Evolutionary conservation across 164 flowering plant species (phyloP), one percentile per base, ranked within the genome.

Genomic region (Pachysandra terminalis): DNA sequence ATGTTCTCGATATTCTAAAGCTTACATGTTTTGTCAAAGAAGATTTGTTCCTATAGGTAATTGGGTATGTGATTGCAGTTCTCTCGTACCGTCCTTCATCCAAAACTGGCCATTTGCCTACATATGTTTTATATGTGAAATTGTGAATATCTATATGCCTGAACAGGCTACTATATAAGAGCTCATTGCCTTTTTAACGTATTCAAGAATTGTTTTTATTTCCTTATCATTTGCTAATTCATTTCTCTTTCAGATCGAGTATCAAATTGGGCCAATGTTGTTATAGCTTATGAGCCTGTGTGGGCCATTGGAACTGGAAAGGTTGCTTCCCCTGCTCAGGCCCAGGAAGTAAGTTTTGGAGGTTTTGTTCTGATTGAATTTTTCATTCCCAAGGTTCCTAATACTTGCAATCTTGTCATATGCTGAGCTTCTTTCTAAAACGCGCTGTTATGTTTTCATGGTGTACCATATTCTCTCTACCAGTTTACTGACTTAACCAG

Each of bases 281-380:
- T 91, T 56, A 67, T 91, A 75, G 97, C 97, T 32, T 91, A 91
- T 73, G 97, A 91, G 67, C 97, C 97, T 64, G 97, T 91, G 62
- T 91, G 97, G 97, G 97, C 95, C 51, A 89, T 91, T 83, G 97
- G 97, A 66, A 91, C 97, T 19, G 97, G 97, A 68, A 89, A 91
- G 84, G 97, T 89, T 82, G 97, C 97, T 65, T 75, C 79, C 59
- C 97, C 97, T 69, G 87, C 87, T 59, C 97, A 91, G 70, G 95
- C 97, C 60, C 97, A 91, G 76, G 94, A 89, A 69, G 97, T 91
- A 84, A 82, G 93, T 81, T 40, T 32, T 7, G 7, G 19, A n/a
- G 21, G 24, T 35, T 5, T 56, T 37, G 14, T 63, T 10, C 2
- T 27, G 23, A 54, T 22, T 45, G 51, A 45, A 45, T 45, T 45